Conservation (phyloP, 2,329 filamentous ascomycete genomes). For the Trichophyton verrucosum region DNA sequence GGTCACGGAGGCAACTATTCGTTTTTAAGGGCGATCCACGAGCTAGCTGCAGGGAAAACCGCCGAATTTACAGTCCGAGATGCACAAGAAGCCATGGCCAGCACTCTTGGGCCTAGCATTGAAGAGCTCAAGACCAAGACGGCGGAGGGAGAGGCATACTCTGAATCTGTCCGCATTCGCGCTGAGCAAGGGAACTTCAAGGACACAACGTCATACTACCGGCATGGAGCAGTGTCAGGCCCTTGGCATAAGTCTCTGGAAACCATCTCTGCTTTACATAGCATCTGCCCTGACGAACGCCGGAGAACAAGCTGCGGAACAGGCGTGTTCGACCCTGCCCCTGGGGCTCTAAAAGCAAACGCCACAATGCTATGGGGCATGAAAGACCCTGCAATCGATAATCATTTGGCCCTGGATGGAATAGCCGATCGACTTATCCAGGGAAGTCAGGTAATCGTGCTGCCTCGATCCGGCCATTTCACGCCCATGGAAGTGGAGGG, state of each 20-base stretch:
- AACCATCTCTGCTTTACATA: slow-evolving; percentile 37
- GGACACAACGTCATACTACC: slow-evolving; percentile 43
- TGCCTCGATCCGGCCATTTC: slow-evolving; percentile 44
- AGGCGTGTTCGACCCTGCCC: slow-evolving; percentile 34
- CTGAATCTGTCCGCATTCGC: slow-evolving; percentile 30
- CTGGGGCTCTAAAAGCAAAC: slow-evolving; percentile 39
- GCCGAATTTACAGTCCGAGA: slow-evolving; percentile 23
- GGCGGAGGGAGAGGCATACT: slow-evolving; percentile 26
- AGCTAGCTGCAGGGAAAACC: slow-evolving; percentile 24
- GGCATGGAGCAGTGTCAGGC: slow-evolving; percentile 35
- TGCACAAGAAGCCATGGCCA: slow-evolving; percentile 39
- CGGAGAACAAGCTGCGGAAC: slow-evolving; percentile 27
- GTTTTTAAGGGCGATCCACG: slow-evolving; percentile 35
- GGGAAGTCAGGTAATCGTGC: slow-evolving; percentile 39
- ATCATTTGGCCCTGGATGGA: slow-evolving; percentile 39
- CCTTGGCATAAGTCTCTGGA: slow-evolving; percentile 43
- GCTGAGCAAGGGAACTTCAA: slow-evolving; percentile 35
- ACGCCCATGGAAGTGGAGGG: slow-evolving; percentile 38
- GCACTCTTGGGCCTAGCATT: slow-evolving; percentile 39
- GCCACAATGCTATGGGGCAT: slow-evolving; percentile 44
- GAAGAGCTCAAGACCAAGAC: slow-evolving; percentile 32
- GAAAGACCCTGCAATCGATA: slow-evolving; percentile 40
- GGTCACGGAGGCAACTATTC: slow-evolving; percentile 40
- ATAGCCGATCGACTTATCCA: slow-evolving; percentile 40
- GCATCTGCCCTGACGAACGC: slow-evolving; percentile 24